Evolutionary conservation across 2,329 filamentous ascomycete species (phyloP), one percentile per base, ranked within the genome.

Genomic region (Ascochyta fabae): DNA sequence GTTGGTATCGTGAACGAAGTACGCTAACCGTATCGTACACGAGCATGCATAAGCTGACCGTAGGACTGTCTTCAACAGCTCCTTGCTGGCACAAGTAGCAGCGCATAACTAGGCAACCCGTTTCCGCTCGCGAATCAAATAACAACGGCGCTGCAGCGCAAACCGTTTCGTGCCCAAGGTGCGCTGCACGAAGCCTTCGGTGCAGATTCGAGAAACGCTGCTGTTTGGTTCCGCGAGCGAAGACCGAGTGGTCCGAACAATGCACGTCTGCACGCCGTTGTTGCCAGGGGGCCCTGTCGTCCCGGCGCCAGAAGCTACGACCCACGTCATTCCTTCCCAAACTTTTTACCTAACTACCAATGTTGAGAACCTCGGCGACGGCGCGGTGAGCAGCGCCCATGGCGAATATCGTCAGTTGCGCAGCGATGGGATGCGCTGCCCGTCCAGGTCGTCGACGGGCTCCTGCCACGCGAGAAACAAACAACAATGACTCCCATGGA

Each of bases 21-120:
- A 42, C 52, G 52, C 52, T 55, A 55, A 27, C 46, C 41, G 46
- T 22, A 35, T 46, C 15, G 52, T 31, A 55, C 47, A 55, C 41
- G 52, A 46, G 36, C 42, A 36, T 50, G 52, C 52, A 55, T 55
- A 56, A 51, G 47, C 46, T 46, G 46, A 46, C 41, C 42, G 34
- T 40, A 31, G 42, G 16, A 48, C 42, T 41, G 27, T 15, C 26
- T 34, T 47, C 47, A 46, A 43, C 53, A 36, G 38, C 47, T 26
- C 39, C 38, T 46, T 31, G 31, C 36, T 42, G 46, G 45, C 41
- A 38, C 23, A 33, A 35, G 23, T 19, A 46, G 40, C 40, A 26
- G 53, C 44, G 19, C 41, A 46, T 19, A 19, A 35, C 23, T 29
- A 40, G 27, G 26, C 31, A 27, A 13, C 23, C 41, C 19, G 15